Conservation (phyloP, 78 protist genomes). For the Guillardia theta region DNA sequence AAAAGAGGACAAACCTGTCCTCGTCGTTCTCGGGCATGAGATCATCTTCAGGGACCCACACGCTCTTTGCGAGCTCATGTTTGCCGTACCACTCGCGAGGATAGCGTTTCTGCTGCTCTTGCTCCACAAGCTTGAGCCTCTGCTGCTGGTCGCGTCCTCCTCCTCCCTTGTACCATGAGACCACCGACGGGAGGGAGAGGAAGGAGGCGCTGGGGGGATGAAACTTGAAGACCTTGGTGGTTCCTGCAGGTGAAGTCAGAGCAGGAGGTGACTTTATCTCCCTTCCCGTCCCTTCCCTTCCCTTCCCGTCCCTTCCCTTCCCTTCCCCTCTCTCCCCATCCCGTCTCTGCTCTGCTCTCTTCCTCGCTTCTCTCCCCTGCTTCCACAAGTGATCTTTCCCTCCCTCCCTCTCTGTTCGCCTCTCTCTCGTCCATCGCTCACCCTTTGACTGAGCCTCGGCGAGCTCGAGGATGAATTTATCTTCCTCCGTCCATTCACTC, state of each 20-base stretch:
- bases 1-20: neutral
- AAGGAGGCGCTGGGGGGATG: neutral
- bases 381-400: no score
- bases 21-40: neutral
- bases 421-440: neutral
- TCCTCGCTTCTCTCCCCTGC: no score
- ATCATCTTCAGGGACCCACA: neutral
- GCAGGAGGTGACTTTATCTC: no score
- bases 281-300: neutral
- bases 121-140: neutral
- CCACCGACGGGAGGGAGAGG: neutral
- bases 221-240: no score
- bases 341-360: neutral
- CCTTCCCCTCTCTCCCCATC: neutral
- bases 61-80: neutral
- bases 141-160: neutral
- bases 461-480: neutral
- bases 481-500: neutral
- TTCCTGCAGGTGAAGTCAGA: no score
- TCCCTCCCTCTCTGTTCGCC: neutral
- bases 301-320: neutral
- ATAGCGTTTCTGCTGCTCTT: neutral
- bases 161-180: neutral
- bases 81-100: slow-evolving; percentile 2
- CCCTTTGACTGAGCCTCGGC: neutral